phyloP scores from a whole-genome alignment of 2,329 filamentous ascomycete species.

The Trichoderma sp. region DNA sequence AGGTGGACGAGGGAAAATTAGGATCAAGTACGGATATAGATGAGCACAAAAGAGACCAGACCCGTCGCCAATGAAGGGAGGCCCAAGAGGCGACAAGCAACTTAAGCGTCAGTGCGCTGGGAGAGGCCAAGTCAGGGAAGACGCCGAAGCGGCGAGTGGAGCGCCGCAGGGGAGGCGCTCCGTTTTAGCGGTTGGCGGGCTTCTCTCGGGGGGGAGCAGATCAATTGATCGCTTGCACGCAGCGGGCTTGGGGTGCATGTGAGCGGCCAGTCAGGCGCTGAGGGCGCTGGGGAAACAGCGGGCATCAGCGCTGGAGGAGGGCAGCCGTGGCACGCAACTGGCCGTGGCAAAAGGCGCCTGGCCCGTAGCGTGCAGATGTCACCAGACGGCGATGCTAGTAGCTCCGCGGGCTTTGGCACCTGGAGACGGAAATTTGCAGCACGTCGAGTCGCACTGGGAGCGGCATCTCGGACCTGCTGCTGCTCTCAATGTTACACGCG shows the following conservation, averaged over 20 bases:
- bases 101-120: neutral
- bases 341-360: neutral
- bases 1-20: neutral
- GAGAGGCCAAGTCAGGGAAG: conserved; percentile 5
- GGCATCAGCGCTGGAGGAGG: neutral
- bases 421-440: neutral
- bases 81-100: neutral
- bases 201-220: neutral
- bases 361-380: neutral
- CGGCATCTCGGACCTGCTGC: neutral
- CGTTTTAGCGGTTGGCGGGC: neutral
- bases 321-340: neutral
- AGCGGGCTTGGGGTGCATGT: neutral
- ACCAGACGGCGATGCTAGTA: neutral
- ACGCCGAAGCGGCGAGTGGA: conserved; percentile 8
- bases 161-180: neutral
- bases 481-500: neutral
- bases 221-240: neutral
- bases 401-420: neutral
- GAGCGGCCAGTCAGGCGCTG: neutral
- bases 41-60: neutral
- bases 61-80: conserved; percentile 1
- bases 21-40: neutral
- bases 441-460: neutral
- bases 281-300: neutral